Conservation (phyloP, 305 asterid species). For the Stenogyne calaminthoides region DNA sequence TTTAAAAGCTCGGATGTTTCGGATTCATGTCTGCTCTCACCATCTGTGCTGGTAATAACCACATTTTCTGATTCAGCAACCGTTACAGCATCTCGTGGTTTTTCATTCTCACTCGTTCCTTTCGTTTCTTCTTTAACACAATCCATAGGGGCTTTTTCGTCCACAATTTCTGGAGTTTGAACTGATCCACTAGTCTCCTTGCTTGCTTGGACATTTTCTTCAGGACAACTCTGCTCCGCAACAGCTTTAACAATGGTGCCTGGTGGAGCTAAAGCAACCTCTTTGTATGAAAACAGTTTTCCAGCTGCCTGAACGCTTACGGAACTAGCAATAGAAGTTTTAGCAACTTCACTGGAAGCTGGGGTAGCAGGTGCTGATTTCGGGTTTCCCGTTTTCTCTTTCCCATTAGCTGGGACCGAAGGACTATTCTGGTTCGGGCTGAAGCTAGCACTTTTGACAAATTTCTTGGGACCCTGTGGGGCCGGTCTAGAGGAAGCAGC, state of each 20-base stretch:
- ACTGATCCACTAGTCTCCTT: slow-evolving; percentile 36
- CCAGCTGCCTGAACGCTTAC: slow-evolving; percentile 72
- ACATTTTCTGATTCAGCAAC: slow-evolving; percentile 35
- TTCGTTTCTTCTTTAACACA: slow-evolving; percentile 31
- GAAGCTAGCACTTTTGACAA: slow-evolving; percentile 61
- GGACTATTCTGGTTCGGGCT: slow-evolving; percentile 54
- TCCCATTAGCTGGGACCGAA: slow-evolving; percentile 42
- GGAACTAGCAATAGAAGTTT: slow-evolving; percentile 54
- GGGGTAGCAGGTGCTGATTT: slow-evolving; percentile 67
- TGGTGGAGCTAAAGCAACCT: slow-evolving; percentile 90
- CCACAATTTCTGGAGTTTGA: slow-evolving; percentile 37
- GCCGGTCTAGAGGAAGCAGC: slow-evolving; percentile 46
- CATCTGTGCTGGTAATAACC: slow-evolving; percentile 27
- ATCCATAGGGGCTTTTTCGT: slow-evolving; percentile 36
- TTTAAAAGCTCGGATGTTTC: slow-evolving; percentile 34
- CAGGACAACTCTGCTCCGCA: slow-evolving; percentile 50
- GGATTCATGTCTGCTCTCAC: slow-evolving; percentile 32
- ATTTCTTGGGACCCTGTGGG: slow-evolving; percentile 54
- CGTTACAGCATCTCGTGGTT: slow-evolving; percentile 26
- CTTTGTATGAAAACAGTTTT: slow-evolving; percentile 85
- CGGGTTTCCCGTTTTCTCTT: slow-evolving; percentile 47
- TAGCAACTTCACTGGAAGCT: slow-evolving; percentile 53
- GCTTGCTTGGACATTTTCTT: slow-evolving; percentile 33
- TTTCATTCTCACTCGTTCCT: slow-evolving; percentile 34
- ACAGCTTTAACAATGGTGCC: slow-evolving; percentile 82